A percentile compares a stretch with the other conserved stretches of the same genome.
Evolutionary conservation across 495 filamentous ascomycete genomes (phyloP).

Genomic region (Lentithecium fluviatile): DNA sequence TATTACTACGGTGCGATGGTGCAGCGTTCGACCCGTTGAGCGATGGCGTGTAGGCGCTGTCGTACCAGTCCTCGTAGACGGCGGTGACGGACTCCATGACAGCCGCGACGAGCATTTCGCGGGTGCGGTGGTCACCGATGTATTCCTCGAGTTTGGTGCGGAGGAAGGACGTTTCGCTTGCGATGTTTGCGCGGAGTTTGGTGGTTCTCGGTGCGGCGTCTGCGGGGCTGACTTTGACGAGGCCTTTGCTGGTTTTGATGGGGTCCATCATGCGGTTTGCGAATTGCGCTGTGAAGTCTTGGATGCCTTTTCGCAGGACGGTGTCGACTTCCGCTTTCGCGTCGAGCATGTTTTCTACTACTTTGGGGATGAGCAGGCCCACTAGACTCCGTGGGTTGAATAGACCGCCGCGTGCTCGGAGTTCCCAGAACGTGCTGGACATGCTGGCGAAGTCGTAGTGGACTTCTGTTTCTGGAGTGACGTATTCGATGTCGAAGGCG

Average conservation of each 20-base stretch:
- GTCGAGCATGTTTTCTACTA: conserved; percentile 52
- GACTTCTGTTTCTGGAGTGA: conserved; percentile 60
- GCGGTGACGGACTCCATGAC: conserved; percentile 43
- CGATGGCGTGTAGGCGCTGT: conserved; percentile 43
- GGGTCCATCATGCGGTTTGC: conserved; percentile 57
- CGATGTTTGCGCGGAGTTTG: conserved; percentile 44
- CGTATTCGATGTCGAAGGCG: conserved; percentile 87
- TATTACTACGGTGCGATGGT: conserved; percentile 50
- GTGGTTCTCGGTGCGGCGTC: conserved; percentile 39
- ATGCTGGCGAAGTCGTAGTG: conserved; percentile 76
- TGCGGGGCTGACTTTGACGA: conserved; percentile 44
- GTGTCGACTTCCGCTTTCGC: conserved; percentile 72
- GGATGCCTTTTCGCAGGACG: conserved; percentile 71
- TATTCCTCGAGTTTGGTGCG: conserved; percentile 53
- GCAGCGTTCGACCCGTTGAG: conserved; percentile 47
- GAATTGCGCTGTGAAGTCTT: conserved; percentile 68
- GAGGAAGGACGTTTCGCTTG: conserved; percentile 56
- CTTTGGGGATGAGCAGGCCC: conserved; percentile 41
- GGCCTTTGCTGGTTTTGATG: conserved; percentile 46
- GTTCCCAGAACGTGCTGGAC: conserved; percentile 74
- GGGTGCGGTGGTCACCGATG: conserved; percentile 42
- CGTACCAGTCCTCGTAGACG: conserved; percentile 44
- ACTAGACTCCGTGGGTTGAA: conserved; percentile 64
- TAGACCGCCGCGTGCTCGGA: conserved; percentile 65
- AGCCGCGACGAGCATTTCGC: conserved; percentile 45